A percentile compares a stretch with the other conserved stretches of the same genome.
Conservation (phyloP, 202 grass and related monocot genomes). For the Cymbopogon flexuosus region DNA sequence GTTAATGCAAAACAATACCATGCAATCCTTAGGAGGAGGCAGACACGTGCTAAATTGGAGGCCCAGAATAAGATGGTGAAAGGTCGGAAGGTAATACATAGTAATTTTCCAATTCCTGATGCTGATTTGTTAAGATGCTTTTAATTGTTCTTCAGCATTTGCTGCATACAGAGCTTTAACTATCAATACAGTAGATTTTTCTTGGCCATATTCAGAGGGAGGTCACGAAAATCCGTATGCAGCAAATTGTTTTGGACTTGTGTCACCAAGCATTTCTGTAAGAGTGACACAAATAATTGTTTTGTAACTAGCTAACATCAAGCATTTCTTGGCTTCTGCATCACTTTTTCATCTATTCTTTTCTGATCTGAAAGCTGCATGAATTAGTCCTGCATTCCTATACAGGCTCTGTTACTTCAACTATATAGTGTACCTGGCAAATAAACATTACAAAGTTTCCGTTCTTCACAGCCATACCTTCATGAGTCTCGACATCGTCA, state of each 20-base stretch:
- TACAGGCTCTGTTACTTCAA: background rate
- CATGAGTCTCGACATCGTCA: conserved; percentile 94
- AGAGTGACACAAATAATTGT: background rate
- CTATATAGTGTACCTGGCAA: conserved; percentile 4
- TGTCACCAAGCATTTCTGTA: background rate
- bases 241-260: background rate
- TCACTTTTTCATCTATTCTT: conserved; percentile 2
- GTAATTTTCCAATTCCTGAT: background rate
- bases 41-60: conserved; percentile 82
- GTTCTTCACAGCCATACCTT: conserved; percentile 77
- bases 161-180: conserved; percentile 13
- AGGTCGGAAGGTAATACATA: conserved; percentile 64
- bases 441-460: conserved; percentile 8
- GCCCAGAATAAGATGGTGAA: conserved; percentile 92
- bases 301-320: background rate
- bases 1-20: conserved; percentile 95
- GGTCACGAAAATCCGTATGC: background rate
- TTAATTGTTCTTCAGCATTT: conserved; percentile 10
- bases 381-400: conserved; percentile 7
- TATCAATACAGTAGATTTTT: background rate
- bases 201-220: conserved; percentile 9
- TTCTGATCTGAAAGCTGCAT: background rate
- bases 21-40: conserved; percentile 84
- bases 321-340: background rate
- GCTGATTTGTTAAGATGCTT: background rate